Conservation (phyloP, 1,284 basidiomycete genomes). For the Sanghuangporus weigelae region DNA sequence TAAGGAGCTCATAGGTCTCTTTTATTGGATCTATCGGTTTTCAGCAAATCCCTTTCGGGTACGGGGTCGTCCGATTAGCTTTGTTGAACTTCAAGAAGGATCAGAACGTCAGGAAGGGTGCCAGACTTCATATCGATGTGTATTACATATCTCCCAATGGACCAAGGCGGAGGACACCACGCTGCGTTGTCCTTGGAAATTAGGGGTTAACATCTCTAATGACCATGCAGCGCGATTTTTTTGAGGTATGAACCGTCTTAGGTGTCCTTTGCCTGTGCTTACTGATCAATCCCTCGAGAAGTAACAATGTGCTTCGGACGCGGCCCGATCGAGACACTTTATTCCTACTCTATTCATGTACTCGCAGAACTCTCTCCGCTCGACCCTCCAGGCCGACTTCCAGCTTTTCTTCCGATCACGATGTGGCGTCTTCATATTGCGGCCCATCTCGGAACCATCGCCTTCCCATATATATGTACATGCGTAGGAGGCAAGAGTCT, state of each 20-base stretch:
- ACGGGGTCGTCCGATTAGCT: neutral
- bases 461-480: neutral
- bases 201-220: constrained; percentile 3
- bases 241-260: neutral
- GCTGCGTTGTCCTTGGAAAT: neutral
- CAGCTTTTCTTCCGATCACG: neutral
- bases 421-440: neutral
- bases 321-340: neutral
- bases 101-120: neutral
- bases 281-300: neutral
- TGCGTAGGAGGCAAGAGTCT: neutral
- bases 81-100: neutral
- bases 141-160: neutral
- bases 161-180: neutral
- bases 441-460: neutral
- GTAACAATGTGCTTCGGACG: neutral
- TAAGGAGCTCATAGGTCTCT: neutral
- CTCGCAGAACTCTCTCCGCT: neutral
- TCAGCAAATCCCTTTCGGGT: neutral
- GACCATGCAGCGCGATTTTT: neutral
- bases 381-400: neutral
- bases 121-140: neutral
- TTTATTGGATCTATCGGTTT: neutral
- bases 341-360: neutral
- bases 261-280: neutral